Base-by-base conservation (phyloP, 1,284 basidiomycete species). In the Cutaneotrichosporon daszewskae region DNA sequence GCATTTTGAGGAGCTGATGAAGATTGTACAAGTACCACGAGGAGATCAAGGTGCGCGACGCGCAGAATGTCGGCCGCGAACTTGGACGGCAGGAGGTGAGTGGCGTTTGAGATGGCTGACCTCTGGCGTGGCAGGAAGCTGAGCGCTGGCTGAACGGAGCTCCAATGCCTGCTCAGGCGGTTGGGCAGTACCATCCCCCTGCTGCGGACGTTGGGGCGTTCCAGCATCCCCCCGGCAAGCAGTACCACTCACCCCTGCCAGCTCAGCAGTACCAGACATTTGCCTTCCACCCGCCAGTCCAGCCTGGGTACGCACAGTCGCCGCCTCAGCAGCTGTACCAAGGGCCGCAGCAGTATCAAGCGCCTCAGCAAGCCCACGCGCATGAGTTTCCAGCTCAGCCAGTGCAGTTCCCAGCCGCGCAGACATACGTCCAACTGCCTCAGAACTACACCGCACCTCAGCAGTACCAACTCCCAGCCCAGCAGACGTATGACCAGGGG, bases 11-110 rank as follows among this genome's bases (percentile, higher is more conserved):
- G 47, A 29, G 48, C 40, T 32, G 23, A 46, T 11, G 5, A 34
- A 68, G 65, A 20, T 45, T 65, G 11, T 40, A 57, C 38, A 57
- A 55, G 45, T 69, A 69, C 29, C 60, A 68, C 38, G 61, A 65
- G 37, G 66, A 64, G 39, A 42, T 69, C 2, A 51, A 59, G 27
- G 62, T 68, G 1, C 57, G 65, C 22, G 62, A 71, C 22, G 69
- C 69, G 1, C 45, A 55, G 28, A 59, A 59, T 1, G 51, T 54
- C 29, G 69, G 66, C 11, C 53, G 59, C n/a, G n/a, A n/a, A n/a
- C n/a, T n/a, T n/a, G 38, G 63, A 65, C 37, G 61, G 68, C 49
- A 68, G 69, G 67, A 68, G 53, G 64, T 66, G 24, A 18, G 62
- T 13, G 19, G 13, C 13, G 14, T 10, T 32, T 3, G 12, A 17